A percentile compares a stretch with the other conserved stretches of the same genome.
Conservation (phyloP, 257 asterid species). For the Scutellaria barbata region DNA sequence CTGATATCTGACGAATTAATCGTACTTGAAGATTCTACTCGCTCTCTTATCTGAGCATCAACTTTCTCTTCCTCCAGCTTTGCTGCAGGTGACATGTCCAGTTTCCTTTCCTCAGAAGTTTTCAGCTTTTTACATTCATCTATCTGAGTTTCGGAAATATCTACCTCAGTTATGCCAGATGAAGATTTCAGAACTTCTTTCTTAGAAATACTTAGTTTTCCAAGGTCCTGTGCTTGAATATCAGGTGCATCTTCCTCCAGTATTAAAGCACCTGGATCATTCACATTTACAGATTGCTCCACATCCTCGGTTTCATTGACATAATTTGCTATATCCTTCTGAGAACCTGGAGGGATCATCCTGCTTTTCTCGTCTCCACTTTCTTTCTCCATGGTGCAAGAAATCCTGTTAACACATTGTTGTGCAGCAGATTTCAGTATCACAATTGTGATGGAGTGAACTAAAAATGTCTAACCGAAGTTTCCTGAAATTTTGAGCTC, state of each 20-base stretch:
- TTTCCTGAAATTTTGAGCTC: not conserved
- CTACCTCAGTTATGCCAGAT: constrained; percentile 25
- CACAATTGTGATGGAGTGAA: not conserved
- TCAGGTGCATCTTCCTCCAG: constrained; percentile 34
- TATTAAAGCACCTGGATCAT: constrained; percentile 28
- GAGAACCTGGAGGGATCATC: constrained; percentile 27
- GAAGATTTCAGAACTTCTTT: constrained; percentile 24
- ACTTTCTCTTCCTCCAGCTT: constrained; percentile 36
- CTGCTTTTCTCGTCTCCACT: constrained; percentile 31
- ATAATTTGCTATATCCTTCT: constrained; percentile 26
- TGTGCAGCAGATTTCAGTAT: constrained; percentile 24
- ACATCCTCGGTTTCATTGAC: constrained; percentile 26
- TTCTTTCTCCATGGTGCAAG: constrained; percentile 45
- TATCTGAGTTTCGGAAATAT: constrained; percentile 19
- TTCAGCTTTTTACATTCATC: constrained; percentile 34
- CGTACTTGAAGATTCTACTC: constrained; percentile 29
- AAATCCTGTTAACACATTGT: constrained; percentile 27
- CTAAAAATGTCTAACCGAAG: not conserved
- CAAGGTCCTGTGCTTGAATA: constrained; percentile 31
- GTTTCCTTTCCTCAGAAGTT: constrained; percentile 34
- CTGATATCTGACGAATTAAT: constrained; percentile 33
- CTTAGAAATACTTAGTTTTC: constrained; percentile 33
- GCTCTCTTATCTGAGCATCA: constrained; percentile 38
- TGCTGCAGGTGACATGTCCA: constrained; percentile 34
- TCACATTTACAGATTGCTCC: constrained; percentile 20